Evolutionary conservation across 202 grass and related monocot species (phyloP).

Genomic region (Saccharum hybrid): DNA sequence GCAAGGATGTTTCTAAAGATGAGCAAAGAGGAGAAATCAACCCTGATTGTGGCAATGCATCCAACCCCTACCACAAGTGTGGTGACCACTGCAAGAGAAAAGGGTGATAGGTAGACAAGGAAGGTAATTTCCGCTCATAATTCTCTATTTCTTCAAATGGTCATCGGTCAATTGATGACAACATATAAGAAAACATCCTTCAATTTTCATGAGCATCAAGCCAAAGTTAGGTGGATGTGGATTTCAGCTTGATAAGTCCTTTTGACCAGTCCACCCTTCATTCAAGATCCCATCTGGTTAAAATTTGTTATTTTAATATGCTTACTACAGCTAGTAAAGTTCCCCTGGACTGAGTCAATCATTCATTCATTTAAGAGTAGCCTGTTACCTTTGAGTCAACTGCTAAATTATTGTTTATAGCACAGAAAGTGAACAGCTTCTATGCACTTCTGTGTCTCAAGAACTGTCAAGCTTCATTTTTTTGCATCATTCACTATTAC

Average conservation of each 20-base stretch:
- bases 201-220: neutral
- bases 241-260: conserved; percentile 25
- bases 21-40: conserved; percentile 56
- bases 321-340: too few relatives aligned
- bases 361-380: neutral
- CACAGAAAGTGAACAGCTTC: neutral
- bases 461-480: neutral
- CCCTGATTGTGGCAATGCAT: conserved; percentile 79
- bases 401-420: conserved; percentile 14
- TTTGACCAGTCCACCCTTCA: neutral
- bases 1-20: conserved; percentile 41
- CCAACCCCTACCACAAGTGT: conserved; percentile 88
- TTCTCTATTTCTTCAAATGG: conserved; percentile 2
- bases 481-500: neutral
- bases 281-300: neutral
- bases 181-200: conserved; percentile 23
- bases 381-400: neutral
- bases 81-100: conserved; percentile 67
- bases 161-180: conserved; percentile 4
- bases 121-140: conserved; percentile 37
- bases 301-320: conserved; percentile 18
- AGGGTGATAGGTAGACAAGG: conserved; percentile 40
- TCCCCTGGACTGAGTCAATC: too few relatives aligned
- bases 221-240: conserved; percentile 13
- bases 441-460: neutral